phyloP scores from a whole-genome alignment of 345 rosid genomes.

The Lumnitzera racemosa region DNA sequence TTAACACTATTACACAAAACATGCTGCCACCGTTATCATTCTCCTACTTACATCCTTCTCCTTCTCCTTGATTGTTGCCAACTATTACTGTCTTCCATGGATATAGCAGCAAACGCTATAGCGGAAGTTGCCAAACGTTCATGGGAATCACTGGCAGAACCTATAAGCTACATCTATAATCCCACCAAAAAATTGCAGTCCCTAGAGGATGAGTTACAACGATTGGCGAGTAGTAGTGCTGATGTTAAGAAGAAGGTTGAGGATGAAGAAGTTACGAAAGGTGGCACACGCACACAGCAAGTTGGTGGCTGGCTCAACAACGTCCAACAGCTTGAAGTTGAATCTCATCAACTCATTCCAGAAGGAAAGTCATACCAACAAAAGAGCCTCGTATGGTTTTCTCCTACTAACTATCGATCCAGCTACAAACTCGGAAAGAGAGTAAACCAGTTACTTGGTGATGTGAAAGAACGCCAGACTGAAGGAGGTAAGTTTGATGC shows the following conservation, averaged over 20 bases:
- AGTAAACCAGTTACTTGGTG: background rate
- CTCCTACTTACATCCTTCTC: too few species aligned
- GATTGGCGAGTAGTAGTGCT: too few species aligned
- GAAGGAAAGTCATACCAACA: conserved; percentile 7
- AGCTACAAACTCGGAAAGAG: conserved; percentile 19
- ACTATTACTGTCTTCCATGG: too few species aligned
- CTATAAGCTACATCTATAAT: too few species aligned
- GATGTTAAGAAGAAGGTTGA: background rate
- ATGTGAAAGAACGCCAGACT: background rate
- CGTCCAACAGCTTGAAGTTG: background rate
- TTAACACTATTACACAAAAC: too few species aligned
- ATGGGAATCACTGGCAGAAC: too few species aligned
- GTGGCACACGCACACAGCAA: background rate
- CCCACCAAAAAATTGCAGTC: too few species aligned
- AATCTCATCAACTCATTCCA: background rate
- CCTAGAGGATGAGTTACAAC: too few species aligned
- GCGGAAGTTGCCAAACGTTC: too few species aligned
- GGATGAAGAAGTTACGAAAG: background rate
- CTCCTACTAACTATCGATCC: conserved; percentile 11
- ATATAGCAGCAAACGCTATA: too few species aligned
- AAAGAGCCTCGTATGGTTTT: conserved; percentile 10
- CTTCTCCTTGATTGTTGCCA: too few species aligned
- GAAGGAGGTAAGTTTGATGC: conserved; percentile 1
- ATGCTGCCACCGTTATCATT: too few species aligned
- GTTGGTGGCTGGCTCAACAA: conserved; percentile 1